Evolutionary conservation across 163 green algal species (phyloP).

Genomic region (Chlamydomonas reinhardtii): DNA sequence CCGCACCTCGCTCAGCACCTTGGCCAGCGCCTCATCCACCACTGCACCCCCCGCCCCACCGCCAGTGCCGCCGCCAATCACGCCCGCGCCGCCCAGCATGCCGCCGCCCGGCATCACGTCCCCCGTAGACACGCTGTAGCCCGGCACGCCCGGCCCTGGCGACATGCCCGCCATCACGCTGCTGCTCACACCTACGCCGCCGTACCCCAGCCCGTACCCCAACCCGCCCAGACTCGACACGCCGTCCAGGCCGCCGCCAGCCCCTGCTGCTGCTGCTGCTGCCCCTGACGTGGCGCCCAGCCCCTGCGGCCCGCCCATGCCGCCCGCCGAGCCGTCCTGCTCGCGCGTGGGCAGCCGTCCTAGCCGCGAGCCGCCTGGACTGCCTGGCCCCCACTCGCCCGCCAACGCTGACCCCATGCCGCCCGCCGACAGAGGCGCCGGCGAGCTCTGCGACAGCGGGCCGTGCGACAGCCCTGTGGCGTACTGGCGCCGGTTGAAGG

Average conservation of each 20-base stretch:
- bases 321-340: too few species aligned
- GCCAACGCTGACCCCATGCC: neutral
- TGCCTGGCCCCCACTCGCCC: constrained; percentile 23
- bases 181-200: neutral
- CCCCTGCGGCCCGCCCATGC: neutral
- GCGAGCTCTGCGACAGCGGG: constrained; percentile 6
- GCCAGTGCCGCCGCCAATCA: neutral
- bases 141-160: neutral
- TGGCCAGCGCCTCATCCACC: constrained; percentile 25
- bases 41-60: neutral
- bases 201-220: constrained; percentile 9
- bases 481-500: constrained; percentile 49
- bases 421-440: constrained; percentile 25
- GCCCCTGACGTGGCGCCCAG: neutral
- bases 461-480: neutral
- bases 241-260: constrained; percentile 3
- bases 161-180: neutral
- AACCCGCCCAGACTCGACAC: neutral
- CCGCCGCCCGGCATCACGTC: neutral
- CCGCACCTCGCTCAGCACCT: constrained; percentile 47
- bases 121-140: neutral
- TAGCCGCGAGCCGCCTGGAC: neutral
- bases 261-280: too few species aligned
- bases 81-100: neutral
- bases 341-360: neutral